Evolutionary conservation across 495 filamentous ascomycete species (phyloP).

Genomic region (Aspergillus haitiensis): DNA sequence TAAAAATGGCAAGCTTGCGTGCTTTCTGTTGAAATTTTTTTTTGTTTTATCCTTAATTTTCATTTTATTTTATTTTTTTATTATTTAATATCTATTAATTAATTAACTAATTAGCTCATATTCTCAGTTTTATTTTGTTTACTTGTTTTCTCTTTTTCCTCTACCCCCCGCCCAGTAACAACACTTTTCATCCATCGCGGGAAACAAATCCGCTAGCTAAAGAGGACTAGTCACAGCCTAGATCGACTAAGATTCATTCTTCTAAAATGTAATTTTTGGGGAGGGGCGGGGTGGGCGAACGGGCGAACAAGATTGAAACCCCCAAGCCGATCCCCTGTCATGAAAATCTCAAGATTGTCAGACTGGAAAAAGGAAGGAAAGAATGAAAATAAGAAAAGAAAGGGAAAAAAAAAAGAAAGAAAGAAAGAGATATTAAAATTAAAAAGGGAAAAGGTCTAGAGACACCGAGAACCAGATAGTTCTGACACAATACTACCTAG

Average conservation of each 20-base stretch:
- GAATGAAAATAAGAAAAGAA: constrained; percentile 6
- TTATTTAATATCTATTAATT: too few relatives aligned
- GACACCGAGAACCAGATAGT: background rate
- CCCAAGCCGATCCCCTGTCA: constrained; percentile 14
- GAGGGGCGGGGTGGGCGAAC: background rate
- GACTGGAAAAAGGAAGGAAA: background rate
- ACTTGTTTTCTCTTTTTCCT: too few relatives aligned
- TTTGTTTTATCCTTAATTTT: too few relatives aligned
- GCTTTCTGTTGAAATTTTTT: background rate
- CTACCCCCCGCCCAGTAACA: background rate
- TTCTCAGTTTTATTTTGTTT: too few relatives aligned
- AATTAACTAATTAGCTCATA: too few relatives aligned
- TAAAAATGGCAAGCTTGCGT: too few relatives aligned
- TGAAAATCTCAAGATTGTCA: background rate
- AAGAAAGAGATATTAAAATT: background rate
- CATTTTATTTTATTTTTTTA: too few relatives aligned
- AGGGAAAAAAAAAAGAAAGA: constrained; percentile 10
- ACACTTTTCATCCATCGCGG: too few relatives aligned
- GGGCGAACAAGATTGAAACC: constrained; percentile 7
- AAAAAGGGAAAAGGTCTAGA: constrained; percentile 7
- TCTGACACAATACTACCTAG: background rate
- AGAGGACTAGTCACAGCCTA: background rate
- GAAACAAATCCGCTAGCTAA: too few relatives aligned
- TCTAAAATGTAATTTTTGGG: background rate
- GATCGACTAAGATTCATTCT: constrained; percentile 1